These are phyloP conservation scores for Tubosaeta sp. DNA, from an alignment of 768 basidiomycete genomes.

Conservation along the genomic window DNA sequence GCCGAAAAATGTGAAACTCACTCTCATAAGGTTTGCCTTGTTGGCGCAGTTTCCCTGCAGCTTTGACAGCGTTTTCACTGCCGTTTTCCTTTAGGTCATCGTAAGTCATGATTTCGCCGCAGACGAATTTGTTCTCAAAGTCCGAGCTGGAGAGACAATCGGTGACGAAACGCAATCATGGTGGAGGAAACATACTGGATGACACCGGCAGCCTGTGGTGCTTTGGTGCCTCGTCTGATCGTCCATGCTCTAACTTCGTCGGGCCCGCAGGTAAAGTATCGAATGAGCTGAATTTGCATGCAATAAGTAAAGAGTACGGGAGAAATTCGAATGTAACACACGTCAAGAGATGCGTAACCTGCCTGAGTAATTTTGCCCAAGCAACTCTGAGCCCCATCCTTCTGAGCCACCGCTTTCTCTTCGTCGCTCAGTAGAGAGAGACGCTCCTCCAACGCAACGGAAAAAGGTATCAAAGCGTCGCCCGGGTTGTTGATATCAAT, in stretches of 20 bases:
- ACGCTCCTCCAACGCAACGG: conserved; percentile 92
- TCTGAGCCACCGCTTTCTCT: conserved; percentile 75
- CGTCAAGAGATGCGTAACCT: conserved; percentile 84
- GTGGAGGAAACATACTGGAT: conserved; percentile 69
- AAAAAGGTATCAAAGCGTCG: conserved; percentile 94
- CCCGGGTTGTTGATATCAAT: conserved; percentile 96
- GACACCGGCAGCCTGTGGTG: conserved; percentile 96
- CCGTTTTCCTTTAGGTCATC: conserved; percentile 89
- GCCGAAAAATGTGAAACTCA: conserved; percentile 34
- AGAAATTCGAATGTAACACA: conserved; percentile 33
- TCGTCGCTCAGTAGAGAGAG: conserved; percentile 58
- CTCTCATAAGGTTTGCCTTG: conserved; percentile 98
- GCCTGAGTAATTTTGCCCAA: conserved; percentile 94
- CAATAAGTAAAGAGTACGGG: not conserved
- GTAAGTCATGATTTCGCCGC: conserved; percentile 94
- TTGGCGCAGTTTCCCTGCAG: conserved; percentile 90
- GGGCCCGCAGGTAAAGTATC: conserved; percentile 97
- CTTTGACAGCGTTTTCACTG: conserved; percentile 87
- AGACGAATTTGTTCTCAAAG: conserved; percentile 97
- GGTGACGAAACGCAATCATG: not conserved
- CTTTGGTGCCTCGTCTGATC: conserved; percentile 88
- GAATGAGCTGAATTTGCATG: conserved; percentile 63
- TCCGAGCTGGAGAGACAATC: conserved; percentile 58
- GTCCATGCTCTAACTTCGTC: conserved; percentile 99
- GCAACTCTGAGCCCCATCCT: conserved; percentile 69